Base-by-base conservation (phyloP, 176 grass and related monocot species). In the Urochloa ruziziensis region DNA sequence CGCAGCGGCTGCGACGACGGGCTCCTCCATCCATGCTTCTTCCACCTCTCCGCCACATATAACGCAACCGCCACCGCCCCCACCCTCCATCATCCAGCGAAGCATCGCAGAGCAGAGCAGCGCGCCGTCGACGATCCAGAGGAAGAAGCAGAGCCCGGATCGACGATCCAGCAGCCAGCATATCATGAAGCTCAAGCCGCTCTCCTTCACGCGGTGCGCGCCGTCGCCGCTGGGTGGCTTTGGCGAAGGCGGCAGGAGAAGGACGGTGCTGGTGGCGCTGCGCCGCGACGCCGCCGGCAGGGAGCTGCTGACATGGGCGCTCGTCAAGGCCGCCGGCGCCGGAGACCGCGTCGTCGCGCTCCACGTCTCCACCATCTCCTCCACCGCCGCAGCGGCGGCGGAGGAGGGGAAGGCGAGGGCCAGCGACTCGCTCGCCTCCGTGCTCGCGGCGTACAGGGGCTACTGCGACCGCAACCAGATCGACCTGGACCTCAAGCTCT, bases 401-500 rank as follows among this genome's bases (percentile, higher is more conserved):
- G n/a, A n/a, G 49, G 2, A 40, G 35, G 35, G 37, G 3, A 37
- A 63, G 83, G 18, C 12, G 21, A 18, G 43, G 2, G 79, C 57
- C 17, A 15, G 2, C 6, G 73, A 79, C 11, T 81, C 82, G 2
- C 88, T 98, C 16, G 51, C 83, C 5, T 89, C 89, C 15, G 77
- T 90, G 62, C 91, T 98, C 85, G 74, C 47, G 46, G 91, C 74
- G 23, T 98, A 92, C 64, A 40, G 85, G 27, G 87, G 85, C 0
- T 98, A 90, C 91, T 98, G 91, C 75, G 89, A 91, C 33, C 92
- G 91, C 61, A 98, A 93, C 70, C 82, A 98, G 96, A 91, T 95
- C 82, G 86, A 83, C 70, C 75, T 98, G 33, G 89, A 95, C 82
- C 86, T 98, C 62, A 86, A 75, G 75, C 66, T 98, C 54, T 82